Evolutionary conservation across 75 land plant genomes (phyloP).

Genomic region (Pinus albicaulis): DNA sequence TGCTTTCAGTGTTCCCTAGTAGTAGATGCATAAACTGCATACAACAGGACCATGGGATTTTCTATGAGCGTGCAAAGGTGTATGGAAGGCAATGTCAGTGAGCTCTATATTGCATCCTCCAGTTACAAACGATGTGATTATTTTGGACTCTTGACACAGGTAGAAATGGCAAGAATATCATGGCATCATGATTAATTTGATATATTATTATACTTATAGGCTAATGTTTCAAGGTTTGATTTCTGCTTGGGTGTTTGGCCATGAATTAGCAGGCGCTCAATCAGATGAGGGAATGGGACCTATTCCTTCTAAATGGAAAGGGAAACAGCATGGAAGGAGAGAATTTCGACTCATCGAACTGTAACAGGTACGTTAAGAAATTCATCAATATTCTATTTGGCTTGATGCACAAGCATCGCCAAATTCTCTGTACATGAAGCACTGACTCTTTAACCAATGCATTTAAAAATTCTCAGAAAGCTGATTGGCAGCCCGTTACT

Average conservation of each 20-base stretch:
- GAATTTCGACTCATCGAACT: conserved; percentile 26
- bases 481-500: conserved; percentile 29
- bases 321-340: conserved; percentile 26
- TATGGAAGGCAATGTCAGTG: not conserved
- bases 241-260: conserved; percentile 39
- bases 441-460: too few species aligned
- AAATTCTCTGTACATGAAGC: too few species aligned
- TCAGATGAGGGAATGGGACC: conserved; percentile 47
- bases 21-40: conserved; percentile 21
- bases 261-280: conserved; percentile 40
- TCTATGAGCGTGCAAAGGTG: conserved; percentile 14
- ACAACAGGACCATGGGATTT: conserved; percentile 74
- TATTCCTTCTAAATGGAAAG: conserved; percentile 50
- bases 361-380: conserved; percentile 27
- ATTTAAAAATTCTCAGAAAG: conserved; percentile 11
- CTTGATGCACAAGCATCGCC: too few species aligned
- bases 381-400: too few species aligned
- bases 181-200: not conserved
- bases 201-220: not conserved
- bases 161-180: not conserved
- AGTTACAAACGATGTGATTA: not conserved
- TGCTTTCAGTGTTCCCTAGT: conserved; percentile 50
- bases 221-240: not conserved
- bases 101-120: not conserved
- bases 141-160: conserved; percentile 5